Conservation (phyloP, 176 grass and related monocot genomes). For the Saccharum spontaneum region DNA sequence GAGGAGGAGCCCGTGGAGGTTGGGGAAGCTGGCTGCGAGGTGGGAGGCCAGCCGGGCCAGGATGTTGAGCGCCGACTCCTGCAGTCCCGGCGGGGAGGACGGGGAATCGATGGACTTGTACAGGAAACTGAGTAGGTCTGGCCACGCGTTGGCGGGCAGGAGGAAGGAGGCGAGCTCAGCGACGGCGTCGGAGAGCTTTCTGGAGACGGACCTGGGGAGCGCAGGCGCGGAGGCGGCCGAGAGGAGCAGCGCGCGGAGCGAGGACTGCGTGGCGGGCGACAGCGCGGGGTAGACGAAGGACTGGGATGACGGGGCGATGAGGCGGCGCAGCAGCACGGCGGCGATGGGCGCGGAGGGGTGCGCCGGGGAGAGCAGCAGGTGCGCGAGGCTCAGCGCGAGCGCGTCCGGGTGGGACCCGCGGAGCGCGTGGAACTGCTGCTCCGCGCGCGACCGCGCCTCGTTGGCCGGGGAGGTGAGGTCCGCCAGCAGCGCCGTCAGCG, state of each 20-base stretch:
- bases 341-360: slow-evolving; percentile 54
- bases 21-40: slow-evolving; percentile 63
- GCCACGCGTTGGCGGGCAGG: slow-evolving; percentile 64
- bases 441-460: slow-evolving; percentile 71
- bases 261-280: slow-evolving; percentile 53
- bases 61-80: slow-evolving; percentile 84
- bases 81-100: slow-evolving; percentile 54
- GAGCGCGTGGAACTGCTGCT: slow-evolving; percentile 69
- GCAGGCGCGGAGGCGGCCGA: slow-evolving; percentile 45
- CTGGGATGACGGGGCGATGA: slow-evolving; percentile 44
- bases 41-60: slow-evolving; percentile 67
- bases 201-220: slow-evolving; percentile 57
- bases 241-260: slow-evolving; percentile 79
- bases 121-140: slow-evolving; percentile 83
- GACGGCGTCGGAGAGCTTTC: slow-evolving; percentile 87
- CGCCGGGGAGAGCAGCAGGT: slow-evolving; percentile 67
- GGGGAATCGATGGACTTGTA: slow-evolving; percentile 74
- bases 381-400: slow-evolving; percentile 66
- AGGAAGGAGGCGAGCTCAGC: slow-evolving; percentile 75
- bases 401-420: slow-evolving; percentile 59
- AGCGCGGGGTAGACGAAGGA: slow-evolving; percentile 59
- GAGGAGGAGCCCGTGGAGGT: slow-evolving; percentile 72
- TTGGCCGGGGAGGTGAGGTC: slow-evolving; percentile 84
- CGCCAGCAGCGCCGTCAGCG: slow-evolving; percentile 55
- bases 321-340: slow-evolving; percentile 57